phyloP scores from a whole-genome alignment of 1,139 yeast species.

The Pichia norvegensis region DNA sequence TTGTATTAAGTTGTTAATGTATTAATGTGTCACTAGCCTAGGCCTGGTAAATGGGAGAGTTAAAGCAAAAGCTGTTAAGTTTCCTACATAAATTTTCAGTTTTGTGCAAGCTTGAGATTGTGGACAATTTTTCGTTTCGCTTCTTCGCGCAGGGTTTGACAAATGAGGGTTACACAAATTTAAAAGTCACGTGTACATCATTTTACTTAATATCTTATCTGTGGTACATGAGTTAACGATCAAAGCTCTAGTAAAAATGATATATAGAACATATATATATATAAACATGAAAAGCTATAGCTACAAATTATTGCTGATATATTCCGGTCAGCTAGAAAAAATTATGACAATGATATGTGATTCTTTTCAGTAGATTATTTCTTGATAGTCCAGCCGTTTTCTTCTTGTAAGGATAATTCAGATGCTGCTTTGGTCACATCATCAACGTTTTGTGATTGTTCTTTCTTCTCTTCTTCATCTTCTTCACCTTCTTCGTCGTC shows the following conservation, averaged over 20 bases:
- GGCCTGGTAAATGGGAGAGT: constrained; percentile 6
- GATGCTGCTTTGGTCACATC: constrained; percentile 38
- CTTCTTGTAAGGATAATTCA: constrained; percentile 33
- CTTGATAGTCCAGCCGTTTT: constrained; percentile 46
- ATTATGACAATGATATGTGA: not conserved
- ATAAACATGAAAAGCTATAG: not conserved
- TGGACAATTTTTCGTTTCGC: not conserved
- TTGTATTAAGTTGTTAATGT: constrained; percentile 23
- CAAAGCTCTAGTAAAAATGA: not conserved
- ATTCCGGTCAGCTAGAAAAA: not conserved
- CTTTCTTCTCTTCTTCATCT: constrained; percentile 21
- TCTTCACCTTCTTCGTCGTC: constrained; percentile 51
- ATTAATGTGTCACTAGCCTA: constrained; percentile 12
- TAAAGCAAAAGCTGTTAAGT: not conserved
- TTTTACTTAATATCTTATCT: too few species aligned
- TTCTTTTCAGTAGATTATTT: not conserved
- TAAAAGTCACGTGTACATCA: not conserved
- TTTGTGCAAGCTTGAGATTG: not conserved
- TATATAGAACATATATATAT: not conserved
- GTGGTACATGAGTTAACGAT: too few species aligned
- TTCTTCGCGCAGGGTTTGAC: not conserved
- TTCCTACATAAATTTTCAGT: not conserved
- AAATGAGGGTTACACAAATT: not conserved
- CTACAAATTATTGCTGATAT: not conserved
- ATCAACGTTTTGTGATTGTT: constrained; percentile 14